Evolutionary conservation across 495 filamentous ascomycete genomes (phyloP), one percentile per base, ranked within the genome.

Genomic region (Bathelium albidoporum): DNA sequence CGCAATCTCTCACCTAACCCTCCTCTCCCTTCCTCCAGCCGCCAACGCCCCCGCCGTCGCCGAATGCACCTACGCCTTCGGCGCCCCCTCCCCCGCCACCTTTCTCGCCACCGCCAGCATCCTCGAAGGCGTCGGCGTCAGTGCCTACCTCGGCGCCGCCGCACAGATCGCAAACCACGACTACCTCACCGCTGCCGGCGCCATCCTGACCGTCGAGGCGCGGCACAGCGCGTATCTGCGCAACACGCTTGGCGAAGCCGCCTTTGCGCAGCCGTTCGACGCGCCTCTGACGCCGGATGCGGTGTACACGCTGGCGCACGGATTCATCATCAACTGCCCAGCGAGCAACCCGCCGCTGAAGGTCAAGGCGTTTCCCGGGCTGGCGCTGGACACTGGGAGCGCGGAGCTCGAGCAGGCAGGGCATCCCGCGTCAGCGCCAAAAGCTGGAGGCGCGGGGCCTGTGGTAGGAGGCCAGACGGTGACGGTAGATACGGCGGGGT

Each of bases 141-240:
- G 70, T 32, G 73, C 73, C 26, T 87, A 87, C 72, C 77, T 87
- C 29, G 85, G 85, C 26, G 84, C 84, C 1, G 85, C 84, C 2
- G 80, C 81, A 1, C 74, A 78, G 26, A 82, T 87, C 68, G 73
- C 78, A 66, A 75, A 76, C 62, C 77, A 79, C 22, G 69, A 63
- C 9, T 81, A 80, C 68, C 75, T 87, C 32, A 82, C 81, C n/a
- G 82, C 80, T 2, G 85, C 85, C 9, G 84, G 79, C 29, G 80
- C 79, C 43, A 87, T 88, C 67, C 72, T 86, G 32, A 83, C 85
- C 49, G 75, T 85, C 24, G 85, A 87, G 66, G 78, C 82, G 39
- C 79, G 85, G 3, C 85, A 87, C 74, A 81, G 76, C 32, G 74
- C 84, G 7, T 83, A 81, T 70, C 75, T 87, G 59, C 83, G 85